These are phyloP conservation scores for Backusella psychrophila DNA, from an alignment of 192 early-diverging fungal species.

Conservation along the genomic window DNA sequence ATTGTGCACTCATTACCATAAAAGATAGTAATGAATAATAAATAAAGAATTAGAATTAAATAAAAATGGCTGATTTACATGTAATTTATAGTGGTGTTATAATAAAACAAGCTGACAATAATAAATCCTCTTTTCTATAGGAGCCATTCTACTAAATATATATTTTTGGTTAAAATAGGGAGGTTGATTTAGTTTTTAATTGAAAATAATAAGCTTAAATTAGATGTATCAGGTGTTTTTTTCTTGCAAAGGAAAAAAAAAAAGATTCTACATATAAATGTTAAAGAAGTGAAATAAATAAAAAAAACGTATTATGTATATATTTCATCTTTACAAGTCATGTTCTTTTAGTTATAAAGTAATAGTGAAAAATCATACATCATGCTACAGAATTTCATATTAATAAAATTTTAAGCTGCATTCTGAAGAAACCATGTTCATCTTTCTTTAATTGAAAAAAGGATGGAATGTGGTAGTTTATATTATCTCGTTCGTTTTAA, in stretches of 20 bases:
- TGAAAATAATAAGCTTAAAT: background rate
- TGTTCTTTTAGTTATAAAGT: background rate
- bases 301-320: background rate
- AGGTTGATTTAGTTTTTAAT: background rate
- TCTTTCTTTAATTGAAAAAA: too few species aligned
- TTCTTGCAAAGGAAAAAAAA: background rate
- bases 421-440: too few species aligned
- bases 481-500: too few species aligned
- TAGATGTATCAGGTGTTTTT: background rate
- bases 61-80: background rate
- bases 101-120: background rate
- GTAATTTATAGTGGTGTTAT: background rate
- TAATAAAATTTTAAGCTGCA: too few species aligned
- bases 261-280: background rate
- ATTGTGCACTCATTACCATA: background rate
- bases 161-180: constrained; percentile 1
- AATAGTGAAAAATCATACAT: background rate
- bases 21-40: background rate
- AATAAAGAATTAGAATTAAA: background rate
- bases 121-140: background rate
- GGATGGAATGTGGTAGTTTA: too few species aligned
- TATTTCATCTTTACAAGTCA: background rate
- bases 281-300: background rate
- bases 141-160: background rate
- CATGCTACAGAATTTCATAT: background rate